Conservation (phyloP, 495 filamentous ascomycete species). For the Podospora appendiculata region DNA sequence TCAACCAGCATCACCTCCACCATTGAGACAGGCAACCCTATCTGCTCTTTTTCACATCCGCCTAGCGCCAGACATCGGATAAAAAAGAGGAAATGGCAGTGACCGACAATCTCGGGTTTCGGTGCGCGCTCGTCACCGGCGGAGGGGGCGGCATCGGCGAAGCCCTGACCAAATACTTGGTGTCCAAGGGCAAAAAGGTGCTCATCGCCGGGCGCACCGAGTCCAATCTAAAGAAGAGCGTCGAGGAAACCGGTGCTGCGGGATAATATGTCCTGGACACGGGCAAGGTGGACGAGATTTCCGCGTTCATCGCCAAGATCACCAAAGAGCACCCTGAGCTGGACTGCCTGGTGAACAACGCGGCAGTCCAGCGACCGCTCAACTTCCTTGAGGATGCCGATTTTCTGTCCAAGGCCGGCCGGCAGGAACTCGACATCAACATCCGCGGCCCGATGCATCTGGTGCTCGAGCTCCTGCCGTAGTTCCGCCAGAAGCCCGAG, state of each 20-base stretch:
- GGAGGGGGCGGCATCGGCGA: slow-evolving; percentile 41
- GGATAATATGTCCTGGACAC: slow-evolving; percentile 39
- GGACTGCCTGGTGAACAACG: slow-evolving; percentile 40
- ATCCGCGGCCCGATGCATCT: slow-evolving; percentile 45
- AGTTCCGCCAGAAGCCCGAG: slow-evolving; percentile 24
- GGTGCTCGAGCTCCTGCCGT: slow-evolving; percentile 27
- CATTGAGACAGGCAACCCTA: no score
- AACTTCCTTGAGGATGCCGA: slow-evolving; percentile 18
- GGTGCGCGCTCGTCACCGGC: slow-evolving; percentile 37
- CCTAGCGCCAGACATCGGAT: no score
- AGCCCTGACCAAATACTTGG: slow-evolving; percentile 33
- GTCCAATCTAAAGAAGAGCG: slow-evolving; percentile 27
- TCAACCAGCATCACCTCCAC: no score
- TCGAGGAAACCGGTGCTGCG: slow-evolving; percentile 28
- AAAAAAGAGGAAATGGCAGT: not conserved
- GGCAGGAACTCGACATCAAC: slow-evolving; percentile 43
- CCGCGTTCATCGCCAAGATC: slow-evolving; percentile 27
- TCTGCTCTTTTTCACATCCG: no score
- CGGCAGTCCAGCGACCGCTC: slow-evolving; percentile 23
- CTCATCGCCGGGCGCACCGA: slow-evolving; percentile 41
- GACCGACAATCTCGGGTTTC: slow-evolving; percentile 17
- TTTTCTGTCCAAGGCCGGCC: slow-evolving; percentile 32
- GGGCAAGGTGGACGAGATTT: slow-evolving; percentile 23
- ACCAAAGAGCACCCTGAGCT: slow-evolving; percentile 35
- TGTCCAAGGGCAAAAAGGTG: slow-evolving; percentile 34